Base-by-base conservation (phyloP, 345 rosid genomes). In the Erysimum cheiranthoides region DNA sequence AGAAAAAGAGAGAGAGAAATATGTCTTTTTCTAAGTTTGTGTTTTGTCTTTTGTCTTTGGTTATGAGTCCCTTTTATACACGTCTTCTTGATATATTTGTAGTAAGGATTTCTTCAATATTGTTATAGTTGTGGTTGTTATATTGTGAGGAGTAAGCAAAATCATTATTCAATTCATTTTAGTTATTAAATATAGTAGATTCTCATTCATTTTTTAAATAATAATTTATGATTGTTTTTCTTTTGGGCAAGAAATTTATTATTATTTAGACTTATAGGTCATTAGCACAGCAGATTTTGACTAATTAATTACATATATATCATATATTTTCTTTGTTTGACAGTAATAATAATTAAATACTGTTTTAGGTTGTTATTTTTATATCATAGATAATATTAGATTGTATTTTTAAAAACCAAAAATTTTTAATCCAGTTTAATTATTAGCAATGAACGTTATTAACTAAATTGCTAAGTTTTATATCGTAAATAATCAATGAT, bases 21-120 rank as follows among this genome's bases (percentile, higher is more conserved):
- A 35, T 42, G 54, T 13, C 45, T 59, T 0, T 43, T 13, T 32
- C 5, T 32, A 16, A 32, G 34, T 54, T 13, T 30, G 4, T 21
- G 5, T 4, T 8, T 73, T 43, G 38, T 34, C 6, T 73, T 27
- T 62, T 50, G 38, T 50, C 61, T 25, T 53, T 32, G 27, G 35
- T 13, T 46, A 71, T 59, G 42, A 12, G 3, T 7, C 1, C 30
- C 17, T 42, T 69, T 28, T 40, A 30, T 53, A 31, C 56, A 43
- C 9, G 10, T 45, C 25, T 30, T 1, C 32, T 6, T 49, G 3
- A 17, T 11, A 32, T 11, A 47, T 49, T 39, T 11, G 46, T 5
- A 14, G 9, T 28, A 21, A 21, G 25, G 27, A 13, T 14, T n/a
- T 62, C 12, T 62, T 43, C 38, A 13, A 42, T 25, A 40, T 25